Evolutionary conservation across 108 stramenopile genomes (phyloP).

Genomic region (Nitzschia inconspicua): DNA sequence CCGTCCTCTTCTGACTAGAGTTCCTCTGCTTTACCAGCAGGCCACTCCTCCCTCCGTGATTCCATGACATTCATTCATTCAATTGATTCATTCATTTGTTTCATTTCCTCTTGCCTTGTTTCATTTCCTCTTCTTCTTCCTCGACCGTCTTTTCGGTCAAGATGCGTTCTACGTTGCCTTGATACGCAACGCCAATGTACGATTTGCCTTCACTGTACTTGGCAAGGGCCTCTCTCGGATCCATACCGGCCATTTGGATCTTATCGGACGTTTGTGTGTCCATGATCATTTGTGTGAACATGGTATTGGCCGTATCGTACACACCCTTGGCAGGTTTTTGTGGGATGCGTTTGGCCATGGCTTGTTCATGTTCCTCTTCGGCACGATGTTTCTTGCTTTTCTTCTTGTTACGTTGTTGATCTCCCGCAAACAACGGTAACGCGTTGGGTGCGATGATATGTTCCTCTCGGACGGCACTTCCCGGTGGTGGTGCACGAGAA

Average conservation of each 20-base stretch:
- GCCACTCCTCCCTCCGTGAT: no score
- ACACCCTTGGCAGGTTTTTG: slow-evolving; percentile 74
- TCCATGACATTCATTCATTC: no score
- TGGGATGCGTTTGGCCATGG: slow-evolving; percentile 50
- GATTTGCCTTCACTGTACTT: slow-evolving; percentile 59
- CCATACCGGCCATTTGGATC: slow-evolving; percentile 75
- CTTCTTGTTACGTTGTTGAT: slow-evolving; percentile 23
- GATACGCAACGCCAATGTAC: slow-evolving; percentile 41
- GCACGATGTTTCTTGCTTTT: slow-evolving; percentile 51
- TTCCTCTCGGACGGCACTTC: slow-evolving; percentile 51
- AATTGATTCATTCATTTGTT: not conserved
- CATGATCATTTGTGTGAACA: slow-evolving; percentile 66
- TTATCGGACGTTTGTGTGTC: slow-evolving; percentile 48
- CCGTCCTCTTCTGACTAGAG: no score
- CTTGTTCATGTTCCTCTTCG: slow-evolving; percentile 55
- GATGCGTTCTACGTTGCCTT: slow-evolving; percentile 69
- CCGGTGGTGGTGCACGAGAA: slow-evolving; percentile 65
- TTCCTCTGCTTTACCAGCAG: no score
- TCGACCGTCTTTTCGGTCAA: slow-evolving; percentile 79
- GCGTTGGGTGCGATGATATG: slow-evolving; percentile 68
- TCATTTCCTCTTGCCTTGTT: slow-evolving; percentile 14
- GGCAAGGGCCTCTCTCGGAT: slow-evolving; percentile 79
- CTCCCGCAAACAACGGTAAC: slow-evolving; percentile 62
- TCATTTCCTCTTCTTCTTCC: slow-evolving; percentile 70
- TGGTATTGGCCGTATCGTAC: slow-evolving; percentile 44